These are phyloP conservation scores for Talaromyces sp. DNA, from an alignment of 2,329 filamentous ascomycete genomes.

Conservation along the genomic window DNA sequence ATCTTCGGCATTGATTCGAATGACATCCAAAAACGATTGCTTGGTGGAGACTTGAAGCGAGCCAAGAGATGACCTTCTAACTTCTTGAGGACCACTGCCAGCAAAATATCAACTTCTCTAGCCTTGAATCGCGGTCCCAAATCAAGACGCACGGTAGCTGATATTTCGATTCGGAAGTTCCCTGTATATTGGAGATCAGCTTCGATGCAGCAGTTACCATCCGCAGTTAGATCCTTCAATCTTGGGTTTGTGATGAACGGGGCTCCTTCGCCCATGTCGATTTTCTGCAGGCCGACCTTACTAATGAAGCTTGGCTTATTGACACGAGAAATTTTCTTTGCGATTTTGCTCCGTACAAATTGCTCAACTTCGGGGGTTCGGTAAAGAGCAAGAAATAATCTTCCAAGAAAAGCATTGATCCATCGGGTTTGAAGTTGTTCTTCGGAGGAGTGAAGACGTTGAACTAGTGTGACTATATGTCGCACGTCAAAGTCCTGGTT, in stretches of 20 bases:
- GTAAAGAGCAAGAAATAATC: conserved; percentile 85
- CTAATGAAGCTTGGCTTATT: conserved; percentile 90
- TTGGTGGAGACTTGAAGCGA: conserved; percentile 90
- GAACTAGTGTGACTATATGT: conserved; percentile 86
- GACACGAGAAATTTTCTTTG: conserved; percentile 92
- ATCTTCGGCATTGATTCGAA: conserved; percentile 94
- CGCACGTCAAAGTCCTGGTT: conserved; percentile 79
- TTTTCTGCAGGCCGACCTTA: conserved; percentile 76
- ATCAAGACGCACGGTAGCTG: conserved; percentile 90
- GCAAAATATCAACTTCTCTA: conserved; percentile 82
- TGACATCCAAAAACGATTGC: conserved; percentile 93
- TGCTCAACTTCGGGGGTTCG: conserved; percentile 80
- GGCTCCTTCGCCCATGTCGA: conserved; percentile 83
- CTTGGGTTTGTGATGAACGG: conserved; percentile 88
- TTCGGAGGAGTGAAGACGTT: conserved; percentile 86
- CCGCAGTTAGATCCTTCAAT: conserved; percentile 84
- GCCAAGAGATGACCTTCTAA: conserved; percentile 83
- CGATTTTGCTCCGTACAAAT: conserved; percentile 80
- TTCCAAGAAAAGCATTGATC: conserved; percentile 88
- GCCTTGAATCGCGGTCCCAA: conserved; percentile 86
- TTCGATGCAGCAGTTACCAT: conserved; percentile 86
- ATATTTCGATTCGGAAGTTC: conserved; percentile 85
- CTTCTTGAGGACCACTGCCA: conserved; percentile 82
- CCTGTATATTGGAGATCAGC: conserved; percentile 87
- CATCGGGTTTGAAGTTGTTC: conserved; percentile 89